Evolutionary conservation across 2,329 filamentous ascomycete species (phyloP), one percentile per base, ranked within the genome.

Genomic region (Cytospora piceae): DNA sequence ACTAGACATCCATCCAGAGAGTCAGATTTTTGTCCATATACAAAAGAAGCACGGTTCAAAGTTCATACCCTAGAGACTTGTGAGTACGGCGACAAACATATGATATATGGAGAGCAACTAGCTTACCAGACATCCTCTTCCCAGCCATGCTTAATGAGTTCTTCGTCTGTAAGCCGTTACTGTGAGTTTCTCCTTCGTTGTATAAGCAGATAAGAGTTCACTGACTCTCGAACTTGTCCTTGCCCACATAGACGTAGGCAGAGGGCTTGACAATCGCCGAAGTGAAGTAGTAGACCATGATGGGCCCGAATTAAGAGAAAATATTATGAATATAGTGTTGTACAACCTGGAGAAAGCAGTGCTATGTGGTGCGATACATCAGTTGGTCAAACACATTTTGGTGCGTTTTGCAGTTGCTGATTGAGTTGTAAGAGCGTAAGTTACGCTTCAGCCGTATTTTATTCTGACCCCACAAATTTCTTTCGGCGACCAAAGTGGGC

Each of bases 191-290:
- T 52, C 66, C 64, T 64, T 31, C 58, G 55, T 51, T 39, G 31
- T 69, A 64, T 64, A 66, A 63, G 42, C 64, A 42, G n/a, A 29
- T 29, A 57, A 58, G 37, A 65, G 65, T 63, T 69, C 68, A 72
- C 89, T 74, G 83, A 97, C 95, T 99, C 83, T 99, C 95, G 72
- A 95, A 94, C 81, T 99, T 99, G 83, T 99, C 95, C 79, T 98
- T 99, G 78, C 95, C 95, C 67, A 97, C 93, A 77, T 99, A 99
- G 74, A 99, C 88, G 76, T 90, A 94, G 52, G 93, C 94, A 37
- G 93, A 77, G 2, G 95, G 94, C 15, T 89, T 84, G 49, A 96
- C 92, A 52, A 88, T 87, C 68, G 87, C 94, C 31, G 94, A 98
- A 1, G 89, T 95, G 77, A 95, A 98, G 78, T 98, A 98, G 81